Evolutionary conservation across 345 rosid species (phyloP), one percentile per base, ranked within the genome.

Genomic region (Bruguiera sexangula): DNA sequence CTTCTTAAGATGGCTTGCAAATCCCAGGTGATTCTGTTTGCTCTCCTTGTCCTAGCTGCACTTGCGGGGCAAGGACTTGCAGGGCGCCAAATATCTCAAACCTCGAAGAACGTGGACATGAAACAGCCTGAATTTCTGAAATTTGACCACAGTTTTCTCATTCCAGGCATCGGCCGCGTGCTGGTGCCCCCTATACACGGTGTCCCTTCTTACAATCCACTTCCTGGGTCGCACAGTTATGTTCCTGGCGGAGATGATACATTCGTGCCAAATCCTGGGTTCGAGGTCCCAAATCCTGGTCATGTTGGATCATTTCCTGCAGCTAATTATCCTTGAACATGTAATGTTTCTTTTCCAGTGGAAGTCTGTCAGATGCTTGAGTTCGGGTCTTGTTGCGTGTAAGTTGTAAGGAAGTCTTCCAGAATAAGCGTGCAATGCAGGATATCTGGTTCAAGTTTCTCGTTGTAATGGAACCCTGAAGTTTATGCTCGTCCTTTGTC

Each of bases 161-260:
- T 90, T 80, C 94, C 94, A 9, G 92, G 92, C 68, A 66, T 84
- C 36, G 97, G 97, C 37, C 68, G 86, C 68, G 85, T 82, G 58
- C 21, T 79, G 78, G 60, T 84, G 62, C 97, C 97, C 13, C 88
- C 90, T 34, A 60, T 56, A 31, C 70, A 77, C 37, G 34, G 55
- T 60, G 54, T 55, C 63, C 75, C 80, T n/a, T 76, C 80, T 76
- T 73, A 66, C 31, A 43, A 61, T 46, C 85, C 86, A 48, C 51
- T 54, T 68, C 62, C 75, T 6, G 89, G 84, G 75, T 48, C 52
- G 8, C 24, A 71, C 0, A 31, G 68, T 54, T 60, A 81, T 67
- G 52, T 83, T 75, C 93, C 92, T 4, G 90, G 93, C 55, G 89
- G 84, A 0, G 97, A 89, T 71, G 89, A 91, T 74, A 77, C 89